phyloP scores from a whole-genome alignment of 1,284 basidiomycete species.

The Leccinum holopus region DNA sequence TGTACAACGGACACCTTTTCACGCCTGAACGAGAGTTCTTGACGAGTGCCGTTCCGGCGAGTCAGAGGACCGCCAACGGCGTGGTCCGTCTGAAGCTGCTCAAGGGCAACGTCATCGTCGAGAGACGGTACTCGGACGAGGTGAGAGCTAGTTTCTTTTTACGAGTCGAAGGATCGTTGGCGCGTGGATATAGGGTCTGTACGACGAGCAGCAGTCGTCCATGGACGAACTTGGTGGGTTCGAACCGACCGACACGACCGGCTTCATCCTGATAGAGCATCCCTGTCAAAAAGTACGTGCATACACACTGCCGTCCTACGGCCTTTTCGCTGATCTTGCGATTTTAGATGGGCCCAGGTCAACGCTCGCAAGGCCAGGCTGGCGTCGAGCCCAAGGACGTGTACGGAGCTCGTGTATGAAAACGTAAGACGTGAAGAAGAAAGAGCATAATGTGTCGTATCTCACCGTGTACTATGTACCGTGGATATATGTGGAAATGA shows the following conservation, averaged over 20 bases:
- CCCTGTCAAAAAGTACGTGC: conserved; percentile 86
- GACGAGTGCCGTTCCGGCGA: conserved; percentile 84
- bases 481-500: background rate
- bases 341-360: conserved; percentile 73
- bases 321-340: conserved; percentile 2
- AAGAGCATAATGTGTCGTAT: conserved; percentile 2
- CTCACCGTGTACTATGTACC: conserved; percentile 7
- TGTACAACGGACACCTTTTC: conserved; percentile 96
- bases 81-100: conserved; percentile 88
- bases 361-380: conserved; percentile 81
- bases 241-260: conserved; percentile 88
- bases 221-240: conserved; percentile 99
- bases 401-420: conserved; percentile 27
- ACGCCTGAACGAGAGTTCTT: conserved; percentile 97
- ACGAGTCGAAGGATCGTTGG: background rate
- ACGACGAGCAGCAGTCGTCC: conserved; percentile 96
- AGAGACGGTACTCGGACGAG: conserved; percentile 61
- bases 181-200: conserved; percentile 63
- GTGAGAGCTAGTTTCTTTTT: background rate
- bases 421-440: background rate
- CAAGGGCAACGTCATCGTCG: conserved; percentile 95
- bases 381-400: conserved; percentile 63
- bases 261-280: conserved; percentile 87
- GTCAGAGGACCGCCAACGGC: conserved; percentile 97
- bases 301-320: conserved; percentile 7